Conservation (phyloP, 2,329 filamentous ascomycete genomes). For the Clarireedia paspali region DNA sequence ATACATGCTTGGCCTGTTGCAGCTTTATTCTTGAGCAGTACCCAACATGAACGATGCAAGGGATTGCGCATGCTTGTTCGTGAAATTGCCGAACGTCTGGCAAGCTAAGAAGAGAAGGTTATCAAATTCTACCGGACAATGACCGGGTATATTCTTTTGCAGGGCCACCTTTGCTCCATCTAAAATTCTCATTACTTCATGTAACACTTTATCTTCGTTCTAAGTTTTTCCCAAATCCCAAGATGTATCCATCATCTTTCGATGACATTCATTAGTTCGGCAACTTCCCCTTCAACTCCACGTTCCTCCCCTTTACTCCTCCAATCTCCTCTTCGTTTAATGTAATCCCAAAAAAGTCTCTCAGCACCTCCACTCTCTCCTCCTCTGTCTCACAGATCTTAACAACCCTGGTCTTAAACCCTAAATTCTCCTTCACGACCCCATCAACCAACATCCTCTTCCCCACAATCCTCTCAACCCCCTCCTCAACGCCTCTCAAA, state of each 20-base stretch:
- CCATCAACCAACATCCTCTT: conserved; percentile 44
- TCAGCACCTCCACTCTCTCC: conserved; percentile 45
- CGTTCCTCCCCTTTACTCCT: conserved; percentile 40
- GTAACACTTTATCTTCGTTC: neutral
- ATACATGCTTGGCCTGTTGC: conserved; percentile 83
- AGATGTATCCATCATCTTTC: neutral
- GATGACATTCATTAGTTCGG: neutral
- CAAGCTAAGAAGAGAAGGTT: neutral
- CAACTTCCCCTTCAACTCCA: conserved; percentile 10
- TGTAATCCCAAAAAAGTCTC: conserved; percentile 42
- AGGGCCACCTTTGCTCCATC: neutral
- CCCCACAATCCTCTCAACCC: conserved; percentile 37
- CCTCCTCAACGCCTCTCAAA: conserved; percentile 34
- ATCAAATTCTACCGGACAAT: too few species aligned
- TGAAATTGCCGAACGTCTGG: conserved; percentile 6
- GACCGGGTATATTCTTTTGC: too few species aligned
- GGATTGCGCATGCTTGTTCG: conserved; percentile 35
- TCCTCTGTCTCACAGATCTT: conserved; percentile 41
- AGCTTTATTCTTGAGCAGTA: conserved; percentile 44
- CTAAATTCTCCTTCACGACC: conserved; percentile 45
- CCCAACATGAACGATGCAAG: conserved; percentile 41
- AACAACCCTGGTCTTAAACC: conserved; percentile 42
- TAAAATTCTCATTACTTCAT: too few species aligned
- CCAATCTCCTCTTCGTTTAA: conserved; percentile 42
- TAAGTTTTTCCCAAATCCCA: neutral